Evolutionary conservation across 257 asterid species (phyloP).

Genomic region (Solanum megistacrolobum): DNA sequence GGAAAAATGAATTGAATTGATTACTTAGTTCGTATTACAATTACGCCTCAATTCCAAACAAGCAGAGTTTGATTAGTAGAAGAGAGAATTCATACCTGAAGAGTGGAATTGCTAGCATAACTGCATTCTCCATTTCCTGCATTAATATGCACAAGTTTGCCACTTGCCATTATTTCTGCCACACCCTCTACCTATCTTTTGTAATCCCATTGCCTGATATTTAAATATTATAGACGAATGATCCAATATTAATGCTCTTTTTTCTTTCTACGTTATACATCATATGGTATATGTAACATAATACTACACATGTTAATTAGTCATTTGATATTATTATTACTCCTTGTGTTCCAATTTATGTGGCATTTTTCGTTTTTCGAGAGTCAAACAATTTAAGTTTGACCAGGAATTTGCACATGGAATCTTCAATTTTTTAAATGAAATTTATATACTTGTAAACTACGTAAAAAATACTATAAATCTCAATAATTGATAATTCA

Average conservation of each 20-base stretch:
- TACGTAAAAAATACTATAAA: no score
- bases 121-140: conserved; percentile 19
- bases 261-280: no score
- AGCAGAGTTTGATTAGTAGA: not conserved
- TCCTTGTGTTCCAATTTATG: no score
- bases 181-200: not conserved
- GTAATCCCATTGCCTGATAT: not conserved
- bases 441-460: no score
- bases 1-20: not conserved
- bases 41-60: not conserved
- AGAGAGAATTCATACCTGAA: conserved; percentile 6
- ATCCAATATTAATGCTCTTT: not conserved
- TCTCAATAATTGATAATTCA: no score
- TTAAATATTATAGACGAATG: not conserved
- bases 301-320: no score
- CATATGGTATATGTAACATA: no score
- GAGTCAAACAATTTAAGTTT: no score
- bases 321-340: no score
- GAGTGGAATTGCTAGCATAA: conserved; percentile 19
- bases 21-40: not conserved
- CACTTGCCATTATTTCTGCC: not conserved
- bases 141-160: conserved; percentile 9
- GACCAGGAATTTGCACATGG: no score
- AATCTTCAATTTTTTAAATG: no score
- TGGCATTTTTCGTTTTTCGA: no score